Conservation (phyloP, 1,139 yeast species). For the Yamadazyma sp. region DNA sequence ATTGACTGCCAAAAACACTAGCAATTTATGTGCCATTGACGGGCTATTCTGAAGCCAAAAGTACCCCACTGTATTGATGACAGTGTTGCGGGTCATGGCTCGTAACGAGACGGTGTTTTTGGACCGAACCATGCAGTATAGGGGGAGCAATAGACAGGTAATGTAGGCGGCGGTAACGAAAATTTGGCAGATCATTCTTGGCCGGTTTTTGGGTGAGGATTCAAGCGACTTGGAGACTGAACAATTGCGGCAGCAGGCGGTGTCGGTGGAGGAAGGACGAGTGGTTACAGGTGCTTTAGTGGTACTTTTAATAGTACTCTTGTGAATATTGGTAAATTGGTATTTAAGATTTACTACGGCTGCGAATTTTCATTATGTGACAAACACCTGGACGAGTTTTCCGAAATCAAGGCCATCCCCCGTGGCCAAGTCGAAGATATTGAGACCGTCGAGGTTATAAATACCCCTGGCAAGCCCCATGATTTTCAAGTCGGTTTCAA, state of each 20-base stretch:
- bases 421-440: conserved; percentile 58
- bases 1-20: not conserved
- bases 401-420: conserved; percentile 79
- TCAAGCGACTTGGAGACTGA: not conserved
- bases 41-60: conserved; percentile 1
- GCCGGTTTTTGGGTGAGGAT: too few relatives aligned
- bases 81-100: conserved; percentile 1
- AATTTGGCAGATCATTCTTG: not conserved
- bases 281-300: too few relatives aligned
- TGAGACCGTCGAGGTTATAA: conserved; percentile 63
- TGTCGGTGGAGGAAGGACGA: not conserved
- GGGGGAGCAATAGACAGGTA: conserved; percentile 3
- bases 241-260: not conserved
- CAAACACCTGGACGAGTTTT: conserved; percentile 67
- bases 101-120: not conserved
- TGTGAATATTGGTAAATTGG: too few relatives aligned
- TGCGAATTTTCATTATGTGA: conserved; percentile 23
- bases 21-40: not conserved
- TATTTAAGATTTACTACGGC: not conserved
- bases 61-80: conserved; percentile 4
- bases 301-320: too few relatives aligned
- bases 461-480: conserved; percentile 67
- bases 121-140: conserved; percentile 1
- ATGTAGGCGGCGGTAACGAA: conserved; percentile 1
- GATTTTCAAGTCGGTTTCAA: conserved; percentile 60